Evolutionary conservation across 208 protist genomes (phyloP), one percentile per base, ranked within the genome.

Genomic region (Tetramitus jugosus): DNA sequence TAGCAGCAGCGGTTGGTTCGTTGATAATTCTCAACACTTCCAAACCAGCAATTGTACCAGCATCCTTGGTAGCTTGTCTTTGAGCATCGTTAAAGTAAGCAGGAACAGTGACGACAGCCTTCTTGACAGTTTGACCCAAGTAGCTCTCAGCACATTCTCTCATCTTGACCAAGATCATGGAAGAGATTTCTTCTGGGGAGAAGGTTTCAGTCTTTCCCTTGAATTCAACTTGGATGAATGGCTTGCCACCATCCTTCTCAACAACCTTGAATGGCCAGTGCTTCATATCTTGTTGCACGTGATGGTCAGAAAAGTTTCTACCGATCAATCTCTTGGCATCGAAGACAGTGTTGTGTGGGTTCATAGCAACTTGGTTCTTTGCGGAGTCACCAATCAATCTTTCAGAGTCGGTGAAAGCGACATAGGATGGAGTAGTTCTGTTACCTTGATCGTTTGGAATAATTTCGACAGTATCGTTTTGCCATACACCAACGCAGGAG

Each of bases 371-470:
- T 77, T 98, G 92, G 77, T 94, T 91, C 79, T 94, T 96, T 33
- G 93, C 94, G 6, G 89, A 85, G 35, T 95, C 91, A 60, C 94
- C 91, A 77, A 94, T 84, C 29, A 94, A 82, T 33, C 85, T 60
- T 79, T 93, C 86, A 29, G 76, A 60, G 52, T 95, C 91, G 33
- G 89, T 95, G 84, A 97, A 98, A 20, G 94, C 92, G 45, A 98
- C 92, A 62, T 90, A 95, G 14, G 92, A 96, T 26, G 95, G 94
- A 13, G 95, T 98, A 20, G 92, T 96, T 65, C 92, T 82, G 78
- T 96, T 95, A 77, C 96, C 96, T 79, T 94, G 89, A 77, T 96
- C 91, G 81, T 97, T 97, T 45, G 94, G 82, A 79, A 97, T 96
- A 76, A 97, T 96, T 79, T 97, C 92, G 39, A 93, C 88, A 31